Evolutionary conservation across 352 stramenopile genomes (phyloP).

Genomic region (Globisporangium spinosum): DNA sequence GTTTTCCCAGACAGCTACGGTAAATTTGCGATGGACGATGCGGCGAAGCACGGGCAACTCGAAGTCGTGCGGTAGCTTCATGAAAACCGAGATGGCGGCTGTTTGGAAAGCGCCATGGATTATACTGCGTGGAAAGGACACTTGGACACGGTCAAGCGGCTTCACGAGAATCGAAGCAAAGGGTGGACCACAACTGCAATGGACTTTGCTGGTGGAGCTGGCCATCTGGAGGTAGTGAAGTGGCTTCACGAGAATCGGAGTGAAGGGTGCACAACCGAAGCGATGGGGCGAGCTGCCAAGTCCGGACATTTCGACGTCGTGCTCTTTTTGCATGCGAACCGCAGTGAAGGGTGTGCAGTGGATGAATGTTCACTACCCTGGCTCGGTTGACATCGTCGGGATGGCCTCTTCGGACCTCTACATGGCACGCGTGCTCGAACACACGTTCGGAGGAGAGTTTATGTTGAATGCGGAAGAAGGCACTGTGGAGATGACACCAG

Average conservation of each 20-base stretch:
- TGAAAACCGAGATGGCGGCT: no score
- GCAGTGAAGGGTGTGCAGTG: not conserved
- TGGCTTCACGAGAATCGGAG: not conserved
- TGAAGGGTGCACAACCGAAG: not conserved
- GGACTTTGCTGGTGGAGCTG: not conserved
- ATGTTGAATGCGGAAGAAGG: no score
- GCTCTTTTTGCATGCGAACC: constrained; percentile 7
- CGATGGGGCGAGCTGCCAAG: not conserved
- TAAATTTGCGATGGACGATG: no score
- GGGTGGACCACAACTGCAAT: not conserved
- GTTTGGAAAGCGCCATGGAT: not conserved
- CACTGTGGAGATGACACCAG: not conserved
- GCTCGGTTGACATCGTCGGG: not conserved
- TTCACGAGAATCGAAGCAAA: not conserved
- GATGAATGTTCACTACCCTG: not conserved
- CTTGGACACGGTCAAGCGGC: constrained; percentile 16
- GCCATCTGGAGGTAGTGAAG: not conserved
- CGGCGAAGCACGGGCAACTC: no score
- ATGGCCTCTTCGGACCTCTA: not conserved
- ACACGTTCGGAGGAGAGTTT: not conserved
- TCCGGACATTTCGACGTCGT: not conserved
- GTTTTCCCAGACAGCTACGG: no score
- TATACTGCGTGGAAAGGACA: not conserved
- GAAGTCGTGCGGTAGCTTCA: no score
- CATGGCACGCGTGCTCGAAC: not conserved